Conservation (phyloP, 148 eudicot genomes). For the Chenopodium berlandieri region DNA sequence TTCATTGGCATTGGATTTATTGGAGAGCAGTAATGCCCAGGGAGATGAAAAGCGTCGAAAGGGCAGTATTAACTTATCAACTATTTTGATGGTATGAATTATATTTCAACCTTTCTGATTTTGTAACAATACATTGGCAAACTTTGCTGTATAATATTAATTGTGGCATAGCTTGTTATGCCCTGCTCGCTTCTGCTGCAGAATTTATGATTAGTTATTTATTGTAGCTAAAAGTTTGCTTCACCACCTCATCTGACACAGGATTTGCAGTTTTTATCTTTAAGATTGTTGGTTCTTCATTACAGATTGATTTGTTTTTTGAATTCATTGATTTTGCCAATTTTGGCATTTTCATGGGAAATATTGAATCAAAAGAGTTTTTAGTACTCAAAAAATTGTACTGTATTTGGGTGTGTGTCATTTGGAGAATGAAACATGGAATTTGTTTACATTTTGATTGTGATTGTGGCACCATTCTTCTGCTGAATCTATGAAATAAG, state of each 20-base stretch:
- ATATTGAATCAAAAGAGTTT: not conserved
- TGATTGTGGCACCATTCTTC: not conserved
- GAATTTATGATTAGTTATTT: not conserved
- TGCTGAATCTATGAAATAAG: not conserved
- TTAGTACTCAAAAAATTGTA: not conserved
- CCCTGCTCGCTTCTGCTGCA: not conserved
- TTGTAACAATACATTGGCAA: not conserved
- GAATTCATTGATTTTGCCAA: not conserved
- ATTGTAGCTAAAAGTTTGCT: not conserved
- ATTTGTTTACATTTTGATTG: not conserved
- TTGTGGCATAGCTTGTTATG: not conserved
- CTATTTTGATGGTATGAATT: constrained; percentile 64
- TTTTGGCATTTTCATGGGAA: not conserved
- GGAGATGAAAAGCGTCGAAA: constrained; percentile 56
- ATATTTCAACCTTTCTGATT: not conserved
- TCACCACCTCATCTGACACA: not conserved
- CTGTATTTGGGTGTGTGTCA: not conserved
- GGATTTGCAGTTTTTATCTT: not conserved
- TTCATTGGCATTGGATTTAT: constrained; percentile 59
- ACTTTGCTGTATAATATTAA: not conserved
- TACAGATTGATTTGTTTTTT: not conserved
- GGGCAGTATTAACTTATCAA: constrained; percentile 35
- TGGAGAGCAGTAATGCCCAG: constrained; percentile 64
- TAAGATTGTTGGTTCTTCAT: not conserved
- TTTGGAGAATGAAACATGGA: not conserved